These are phyloP conservation scores for Beta macrorhiza DNA, from an alignment of 179 eudicot genomes.

Conservation along the genomic window DNA sequence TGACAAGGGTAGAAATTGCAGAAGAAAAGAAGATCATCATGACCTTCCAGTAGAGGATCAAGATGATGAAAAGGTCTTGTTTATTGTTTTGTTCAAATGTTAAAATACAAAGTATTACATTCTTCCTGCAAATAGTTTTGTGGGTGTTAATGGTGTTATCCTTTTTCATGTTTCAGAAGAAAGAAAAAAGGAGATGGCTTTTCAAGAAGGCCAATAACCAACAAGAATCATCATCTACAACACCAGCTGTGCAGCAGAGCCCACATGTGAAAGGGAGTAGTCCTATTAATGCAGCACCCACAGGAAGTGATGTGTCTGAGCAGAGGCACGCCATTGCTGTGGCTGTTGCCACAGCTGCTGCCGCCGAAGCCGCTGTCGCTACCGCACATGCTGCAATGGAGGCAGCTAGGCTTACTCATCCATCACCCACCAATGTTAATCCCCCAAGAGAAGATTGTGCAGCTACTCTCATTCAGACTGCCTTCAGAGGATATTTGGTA, in stretches of 20 bases:
- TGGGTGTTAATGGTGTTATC: neutral
- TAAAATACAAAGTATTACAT: neutral
- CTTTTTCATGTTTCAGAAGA: constrained; percentile 42
- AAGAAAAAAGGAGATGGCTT: constrained; percentile 80
- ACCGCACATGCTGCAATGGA: constrained; percentile 74
- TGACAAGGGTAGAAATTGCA: constrained; percentile 34
- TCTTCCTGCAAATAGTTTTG: neutral
- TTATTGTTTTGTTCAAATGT: neutral
- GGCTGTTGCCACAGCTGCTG: constrained; percentile 73
- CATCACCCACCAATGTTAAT: constrained; percentile 19
- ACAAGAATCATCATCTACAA: constrained; percentile 20
- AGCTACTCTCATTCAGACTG: constrained; percentile 75
- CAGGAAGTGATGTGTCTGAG: constrained; percentile 34
- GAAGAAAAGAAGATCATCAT: constrained; percentile 42
- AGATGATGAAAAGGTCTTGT: constrained; percentile 53
- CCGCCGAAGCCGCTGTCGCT: constrained; percentile 80
- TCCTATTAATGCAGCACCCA: constrained; percentile 15
- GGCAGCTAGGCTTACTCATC: constrained; percentile 52
- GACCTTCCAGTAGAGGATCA: constrained; percentile 39
- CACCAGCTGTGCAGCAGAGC: constrained; percentile 29
- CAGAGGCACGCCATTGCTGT: constrained; percentile 72
- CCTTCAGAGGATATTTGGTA: constrained; percentile 89
- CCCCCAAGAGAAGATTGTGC: constrained; percentile 45
- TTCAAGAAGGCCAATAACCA: constrained; percentile 52
- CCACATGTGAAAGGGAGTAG: constrained; percentile 24